Percentiles rank a stretch among this genome's conserved stretches.
Conservation (phyloP, 2,329 filamentous ascomycete genomes). For the Xylariaceae sp. region DNA sequence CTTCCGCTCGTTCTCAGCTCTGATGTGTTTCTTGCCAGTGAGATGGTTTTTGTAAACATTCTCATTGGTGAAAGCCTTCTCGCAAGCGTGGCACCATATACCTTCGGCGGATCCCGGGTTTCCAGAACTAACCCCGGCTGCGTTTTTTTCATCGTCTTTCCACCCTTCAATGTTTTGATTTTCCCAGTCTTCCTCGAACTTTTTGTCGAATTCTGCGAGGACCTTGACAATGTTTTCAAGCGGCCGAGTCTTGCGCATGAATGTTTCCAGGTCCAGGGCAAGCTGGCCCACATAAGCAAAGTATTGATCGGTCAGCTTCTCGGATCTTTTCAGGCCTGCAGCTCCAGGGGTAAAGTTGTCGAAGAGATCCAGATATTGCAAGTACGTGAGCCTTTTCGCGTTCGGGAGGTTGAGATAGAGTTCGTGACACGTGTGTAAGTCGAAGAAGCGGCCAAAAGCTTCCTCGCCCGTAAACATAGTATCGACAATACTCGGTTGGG, state of each 20-base stretch:
- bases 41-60: slow-evolving; percentile 91
- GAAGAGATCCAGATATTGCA: slow-evolving; percentile 89
- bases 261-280: slow-evolving; percentile 77
- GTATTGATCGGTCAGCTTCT: slow-evolving; percentile 90
- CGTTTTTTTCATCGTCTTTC: slow-evolving; percentile 50
- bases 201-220: slow-evolving; percentile 68
- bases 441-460: slow-evolving; percentile 85
- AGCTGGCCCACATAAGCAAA: slow-evolving; percentile 82
- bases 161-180: slow-evolving; percentile 75
- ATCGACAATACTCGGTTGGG: slow-evolving; percentile 66
- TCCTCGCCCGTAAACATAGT: slow-evolving; percentile 95
- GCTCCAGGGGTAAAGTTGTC: slow-evolving; percentile 75
- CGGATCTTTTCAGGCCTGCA: slow-evolving; percentile 66
- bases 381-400: slow-evolving; percentile 77
- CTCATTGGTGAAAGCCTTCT: slow-evolving; percentile 91
- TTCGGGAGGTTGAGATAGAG: slow-evolving; percentile 84
- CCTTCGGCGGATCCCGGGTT: slow-evolving; percentile 49
- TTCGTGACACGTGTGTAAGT: slow-evolving; percentile 79
- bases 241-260: slow-evolving; percentile 78
- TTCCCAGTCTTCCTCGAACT: slow-evolving; percentile 81
- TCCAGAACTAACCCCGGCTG: slow-evolving; percentile 35
- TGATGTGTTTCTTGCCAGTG: slow-evolving; percentile 86
- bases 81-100: slow-evolving; percentile 85
- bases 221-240: slow-evolving; percentile 80
- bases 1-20: slow-evolving; percentile 65